Percentiles rank a stretch among this genome's conserved stretches.
phyloP scores from a whole-genome alignment of 768 basidiomycete species.

The Rhizopogon vesiculosus region DNA sequence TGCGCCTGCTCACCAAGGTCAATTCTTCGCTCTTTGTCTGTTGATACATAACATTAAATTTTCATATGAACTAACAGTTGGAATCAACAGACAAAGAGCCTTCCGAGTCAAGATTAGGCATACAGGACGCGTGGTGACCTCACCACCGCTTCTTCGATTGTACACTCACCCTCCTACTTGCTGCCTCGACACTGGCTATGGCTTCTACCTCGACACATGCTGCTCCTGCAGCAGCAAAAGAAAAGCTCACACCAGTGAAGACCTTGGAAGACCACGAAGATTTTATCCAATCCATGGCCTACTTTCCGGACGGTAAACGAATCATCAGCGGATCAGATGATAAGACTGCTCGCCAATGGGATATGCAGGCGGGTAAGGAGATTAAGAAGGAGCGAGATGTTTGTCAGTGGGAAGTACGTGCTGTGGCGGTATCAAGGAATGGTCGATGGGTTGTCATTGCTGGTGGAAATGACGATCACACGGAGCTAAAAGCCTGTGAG shows the following conservation, averaged over 20 bases:
- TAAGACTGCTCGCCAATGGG: neutral
- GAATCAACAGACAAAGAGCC: no score
- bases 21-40: no score
- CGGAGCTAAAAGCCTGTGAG: neutral
- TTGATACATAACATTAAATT: no score
- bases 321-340: neutral
- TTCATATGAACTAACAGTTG: no score
- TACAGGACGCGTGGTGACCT: no score
- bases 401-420: neutral
- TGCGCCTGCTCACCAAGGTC: no score
- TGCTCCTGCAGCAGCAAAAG: no score
- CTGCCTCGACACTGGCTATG: no score
- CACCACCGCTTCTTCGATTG: no score
- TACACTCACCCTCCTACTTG: no score
- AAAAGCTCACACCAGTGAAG: neutral
- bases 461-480: neutral
- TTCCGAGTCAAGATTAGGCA: no score
- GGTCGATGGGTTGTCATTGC: neutral
- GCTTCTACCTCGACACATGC: no score
- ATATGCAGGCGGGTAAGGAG: neutral
- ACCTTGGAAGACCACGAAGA: neutral
- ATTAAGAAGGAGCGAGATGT: neutral
- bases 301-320: neutral
- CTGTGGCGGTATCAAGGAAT: neutral
- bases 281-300: neutral